These are phyloP conservation scores for Ceratobasidium sp. DNA, from an alignment of 1,284 basidiomycete genomes.

Conservation along the genomic window DNA sequence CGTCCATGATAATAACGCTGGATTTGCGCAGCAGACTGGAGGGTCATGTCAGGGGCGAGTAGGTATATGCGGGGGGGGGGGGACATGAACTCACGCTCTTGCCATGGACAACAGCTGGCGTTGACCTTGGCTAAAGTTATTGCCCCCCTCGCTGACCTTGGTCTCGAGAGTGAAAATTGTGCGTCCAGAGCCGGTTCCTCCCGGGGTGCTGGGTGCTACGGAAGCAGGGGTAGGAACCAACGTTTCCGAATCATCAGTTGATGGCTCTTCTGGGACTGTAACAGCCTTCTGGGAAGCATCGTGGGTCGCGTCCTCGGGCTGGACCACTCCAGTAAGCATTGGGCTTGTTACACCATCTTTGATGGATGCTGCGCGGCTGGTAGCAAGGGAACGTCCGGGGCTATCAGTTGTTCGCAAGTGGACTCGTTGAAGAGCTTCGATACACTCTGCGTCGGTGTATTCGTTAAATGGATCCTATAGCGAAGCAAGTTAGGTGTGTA, in stretches of 20 bases:
- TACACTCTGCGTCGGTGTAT: neutral
- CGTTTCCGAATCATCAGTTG: neutral
- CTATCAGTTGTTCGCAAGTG: neutral
- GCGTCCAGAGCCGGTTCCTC: constrained; percentile 20
- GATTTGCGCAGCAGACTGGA: constrained; percentile 32
- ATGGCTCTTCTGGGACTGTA: neutral
- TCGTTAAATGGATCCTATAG: neutral
- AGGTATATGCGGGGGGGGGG: no score
- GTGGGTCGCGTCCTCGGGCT: constrained; percentile 11
- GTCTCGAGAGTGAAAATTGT: constrained; percentile 41
- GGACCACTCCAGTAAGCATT: neutral
- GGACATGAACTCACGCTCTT: constrained; percentile 8
- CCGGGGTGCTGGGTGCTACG: constrained; percentile 8
- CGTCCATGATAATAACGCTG: constrained; percentile 36
- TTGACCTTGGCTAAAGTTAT: constrained; percentile 44
- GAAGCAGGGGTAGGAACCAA: neutral
- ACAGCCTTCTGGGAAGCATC: neutral
- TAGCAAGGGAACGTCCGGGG: constrained; percentile 3
- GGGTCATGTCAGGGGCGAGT: neutral
- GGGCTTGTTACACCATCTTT: constrained; percentile 17
- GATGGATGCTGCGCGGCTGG: constrained; percentile 20
- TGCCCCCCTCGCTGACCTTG: constrained; percentile 45
- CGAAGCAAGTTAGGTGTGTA: neutral
- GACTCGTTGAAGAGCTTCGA: neutral
- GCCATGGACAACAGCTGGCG: constrained; percentile 40